Evolutionary conservation across 352 stramenopile species (phyloP), one percentile per base, ranked within the genome.

Genomic region (Phytopythium litorale): DNA sequence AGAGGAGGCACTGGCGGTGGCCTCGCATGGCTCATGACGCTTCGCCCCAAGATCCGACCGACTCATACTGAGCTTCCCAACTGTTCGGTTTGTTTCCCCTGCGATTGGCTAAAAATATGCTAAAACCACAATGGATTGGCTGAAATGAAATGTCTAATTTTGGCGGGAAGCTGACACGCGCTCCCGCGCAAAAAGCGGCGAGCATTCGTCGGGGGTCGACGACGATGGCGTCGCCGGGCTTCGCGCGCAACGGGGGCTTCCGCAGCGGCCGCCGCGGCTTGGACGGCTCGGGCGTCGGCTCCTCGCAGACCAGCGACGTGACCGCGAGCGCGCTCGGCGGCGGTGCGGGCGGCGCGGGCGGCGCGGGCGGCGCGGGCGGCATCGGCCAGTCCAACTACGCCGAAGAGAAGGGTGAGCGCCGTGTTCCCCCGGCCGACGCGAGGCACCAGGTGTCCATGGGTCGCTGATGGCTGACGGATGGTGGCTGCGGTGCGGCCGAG

Each of bases 321-420:
- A 66, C 60, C 1, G 53, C 50, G 13, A 56, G 38, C 53, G 42
- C 60, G 5, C 28, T 35, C n/a, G 42, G 58, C 12, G 45, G 49
- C 19, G 59, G 25, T 3, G 60, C n/a, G 0, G 45, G 33, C 1
- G 51, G 35, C n/a, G n/a, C n/a, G n/a, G n/a, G n/a, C n/a, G n/a
- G n/a, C n/a, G n/a, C n/a, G n/a, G n/a, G n/a, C 2, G 55, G 56
- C 23, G 42, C 56, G 3, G 67, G 58, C 43, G 55, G 61, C 25
- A 43, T 63, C 7, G 67, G 67, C 0, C 50, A 66, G 45, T 74
- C 67, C 42, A 74, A 88, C 53, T 84, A 87, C 61, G 51, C 61
- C 30, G 75, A 84, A 30, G 78, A 85, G 40, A 85, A 85, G 73
- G 72, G 75, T 88, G 62, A 15, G 43, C 38, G 16, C 6, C 38